phyloP scores from a whole-genome alignment of 345 rosid species.

The Populus deltoides region DNA sequence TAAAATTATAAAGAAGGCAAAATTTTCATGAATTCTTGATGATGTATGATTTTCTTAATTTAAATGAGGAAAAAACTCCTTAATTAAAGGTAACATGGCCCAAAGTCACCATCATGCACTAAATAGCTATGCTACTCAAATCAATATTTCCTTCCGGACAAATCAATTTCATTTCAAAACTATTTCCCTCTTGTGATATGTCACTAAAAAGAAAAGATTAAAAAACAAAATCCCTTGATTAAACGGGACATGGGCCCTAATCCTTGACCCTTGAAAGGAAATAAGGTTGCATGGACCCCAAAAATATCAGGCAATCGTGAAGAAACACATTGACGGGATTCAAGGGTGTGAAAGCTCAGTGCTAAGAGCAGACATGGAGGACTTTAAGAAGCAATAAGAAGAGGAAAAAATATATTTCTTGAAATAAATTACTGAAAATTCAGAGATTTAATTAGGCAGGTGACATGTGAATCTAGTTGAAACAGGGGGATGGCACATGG shows the following conservation, averaged over 20 bases:
- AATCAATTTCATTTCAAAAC: neutral
- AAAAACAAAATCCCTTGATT: neutral
- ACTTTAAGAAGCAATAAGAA: neutral
- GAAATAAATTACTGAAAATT: neutral
- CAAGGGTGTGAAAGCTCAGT: neutral
- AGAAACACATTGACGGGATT: neutral
- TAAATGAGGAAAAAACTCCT: neutral
- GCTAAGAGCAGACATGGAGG: slow-evolving; percentile 6
- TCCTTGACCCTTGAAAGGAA: neutral
- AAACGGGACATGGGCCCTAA: neutral
- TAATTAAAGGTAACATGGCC: neutral
- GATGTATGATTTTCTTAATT: too few relatives aligned
- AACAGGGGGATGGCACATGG: neutral
- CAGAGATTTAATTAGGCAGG: neutral
- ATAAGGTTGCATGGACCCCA: neutral
- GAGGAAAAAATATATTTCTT: neutral
- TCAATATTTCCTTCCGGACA: neutral
- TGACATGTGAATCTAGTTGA: neutral
- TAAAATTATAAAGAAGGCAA: too few relatives aligned
- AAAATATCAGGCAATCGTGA: neutral
- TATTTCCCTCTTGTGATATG: neutral
- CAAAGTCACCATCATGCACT: neutral
- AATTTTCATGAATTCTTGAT: too few relatives aligned
- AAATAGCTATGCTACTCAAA: neutral
- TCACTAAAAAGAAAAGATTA: neutral